Conservation (phyloP, 225 moss, liverwort and hornwort species). For the Marchantia polymorpha region DNA sequence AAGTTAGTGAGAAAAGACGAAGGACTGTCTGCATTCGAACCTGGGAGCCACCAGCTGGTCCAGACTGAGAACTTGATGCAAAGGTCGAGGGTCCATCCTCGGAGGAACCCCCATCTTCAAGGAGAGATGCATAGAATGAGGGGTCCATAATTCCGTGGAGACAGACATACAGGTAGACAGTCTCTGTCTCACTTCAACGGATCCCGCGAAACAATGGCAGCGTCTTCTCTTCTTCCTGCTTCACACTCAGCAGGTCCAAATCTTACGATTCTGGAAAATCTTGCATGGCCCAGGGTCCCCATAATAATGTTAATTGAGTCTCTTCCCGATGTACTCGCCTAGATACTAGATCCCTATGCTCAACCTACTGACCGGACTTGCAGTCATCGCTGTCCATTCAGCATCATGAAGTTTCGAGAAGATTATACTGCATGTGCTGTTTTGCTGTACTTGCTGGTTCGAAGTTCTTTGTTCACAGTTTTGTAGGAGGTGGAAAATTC, state of each 20-base stretch:
- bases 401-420: background rate
- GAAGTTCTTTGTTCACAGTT: background rate
- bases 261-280: background rate
- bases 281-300: background rate
- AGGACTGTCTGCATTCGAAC: background rate
- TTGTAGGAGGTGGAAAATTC: background rate
- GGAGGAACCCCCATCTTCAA: conserved; percentile 18
- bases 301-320: background rate
- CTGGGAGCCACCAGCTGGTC: conserved; percentile 5
- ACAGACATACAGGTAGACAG: no score
- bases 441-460: background rate
- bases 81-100: conserved; percentile 3
- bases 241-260: background rate
- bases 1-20: background rate
- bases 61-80: background rate
- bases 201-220: background rate
- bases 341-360: background rate
- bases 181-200: background rate
- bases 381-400: background rate
- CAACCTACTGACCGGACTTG: background rate
- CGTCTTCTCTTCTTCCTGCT: background rate
- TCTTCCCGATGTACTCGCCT: background rate
- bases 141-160: conserved; percentile 22
- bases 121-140: conserved; percentile 26
- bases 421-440: background rate